A percentile compares a stretch with the other conserved stretches of the same genome.
Evolutionary conservation across 2,329 filamentous ascomycete genomes (phyloP).

Genomic region (Phaeosphaeria sp.): DNA sequence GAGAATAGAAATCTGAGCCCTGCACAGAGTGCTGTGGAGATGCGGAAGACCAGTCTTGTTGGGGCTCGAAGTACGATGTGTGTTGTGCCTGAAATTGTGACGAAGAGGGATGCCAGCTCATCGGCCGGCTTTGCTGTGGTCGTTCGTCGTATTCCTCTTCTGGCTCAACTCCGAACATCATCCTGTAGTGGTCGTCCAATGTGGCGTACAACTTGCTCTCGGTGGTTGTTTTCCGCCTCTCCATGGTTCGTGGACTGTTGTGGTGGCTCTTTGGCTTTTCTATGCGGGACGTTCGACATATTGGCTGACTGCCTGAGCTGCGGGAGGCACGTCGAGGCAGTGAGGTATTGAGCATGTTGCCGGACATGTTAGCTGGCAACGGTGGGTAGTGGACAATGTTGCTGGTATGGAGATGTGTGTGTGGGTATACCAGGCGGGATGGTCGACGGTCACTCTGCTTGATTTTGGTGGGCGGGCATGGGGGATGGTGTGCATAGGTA

Average conservation of each 20-base stretch:
- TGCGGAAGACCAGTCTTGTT: constrained; percentile 35
- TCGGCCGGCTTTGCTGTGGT: constrained; percentile 56
- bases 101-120: constrained; percentile 79
- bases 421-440: constrained; percentile 16
- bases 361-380: constrained; percentile 27
- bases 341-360: constrained; percentile 35
- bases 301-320: constrained; percentile 36
- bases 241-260: constrained; percentile 45
- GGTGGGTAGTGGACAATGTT: constrained; percentile 18
- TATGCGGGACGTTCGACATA: constrained; percentile 42
- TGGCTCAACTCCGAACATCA: constrained; percentile 48
- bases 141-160: constrained; percentile 35
- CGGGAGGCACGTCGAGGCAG: constrained; percentile 41
- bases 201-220: constrained; percentile 48
- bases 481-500: constrained; percentile 42
- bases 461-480: constrained; percentile 21
- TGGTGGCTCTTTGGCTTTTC: constrained; percentile 51
- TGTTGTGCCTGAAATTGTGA: constrained; percentile 47
- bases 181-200: constrained; percentile 50
- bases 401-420: not conserved
- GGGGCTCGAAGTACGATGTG: constrained; percentile 31
- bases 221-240: constrained; percentile 48
- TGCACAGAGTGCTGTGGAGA: constrained; percentile 35
- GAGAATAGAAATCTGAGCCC: constrained; percentile 44
- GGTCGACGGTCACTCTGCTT: constrained; percentile 18